Evolutionary conservation across 176 grass and related monocot genomes (phyloP).

Genomic region (Eleusine indica): DNA sequence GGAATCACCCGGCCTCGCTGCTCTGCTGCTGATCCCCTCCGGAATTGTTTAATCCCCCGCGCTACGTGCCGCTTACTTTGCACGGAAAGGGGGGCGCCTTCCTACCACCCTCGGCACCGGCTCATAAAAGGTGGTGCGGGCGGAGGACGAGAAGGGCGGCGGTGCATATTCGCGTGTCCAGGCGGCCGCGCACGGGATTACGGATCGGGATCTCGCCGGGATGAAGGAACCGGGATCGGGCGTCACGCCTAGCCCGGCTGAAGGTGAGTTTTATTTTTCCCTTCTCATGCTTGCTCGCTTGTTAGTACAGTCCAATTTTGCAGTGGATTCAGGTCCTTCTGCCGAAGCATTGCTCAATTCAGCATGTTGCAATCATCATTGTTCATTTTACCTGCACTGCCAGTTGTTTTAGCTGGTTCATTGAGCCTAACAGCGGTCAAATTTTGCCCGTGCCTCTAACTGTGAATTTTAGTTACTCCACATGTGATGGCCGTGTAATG

Average conservation of each 20-base stretch:
- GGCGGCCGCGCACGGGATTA: not conserved
- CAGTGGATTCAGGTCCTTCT: not conserved
- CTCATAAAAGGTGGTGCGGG: conserved; percentile 8
- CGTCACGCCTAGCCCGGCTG: conserved; percentile 43
- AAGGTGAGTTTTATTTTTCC: conserved; percentile 40
- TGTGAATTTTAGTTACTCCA: not conserved
- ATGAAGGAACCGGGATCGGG: conserved; percentile 64
- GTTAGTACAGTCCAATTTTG: not conserved
- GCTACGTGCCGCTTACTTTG: conserved; percentile 35
- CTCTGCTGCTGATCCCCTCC: not conserved
- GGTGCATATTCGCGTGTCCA: conserved; percentile 48
- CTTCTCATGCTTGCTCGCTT: not conserved
- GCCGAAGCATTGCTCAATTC: conserved; percentile 7
- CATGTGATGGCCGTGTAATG: not conserved
- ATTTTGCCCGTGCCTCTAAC: not conserved
- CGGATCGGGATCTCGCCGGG: conserved; percentile 50
- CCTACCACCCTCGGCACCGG: not conserved
- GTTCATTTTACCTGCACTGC: not conserved
- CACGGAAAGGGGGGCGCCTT: not conserved
- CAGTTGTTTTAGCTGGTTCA: not conserved
- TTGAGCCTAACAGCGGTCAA: not conserved
- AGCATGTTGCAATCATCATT: not conserved
- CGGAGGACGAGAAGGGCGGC: not conserved
- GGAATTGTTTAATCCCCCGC: conserved; percentile 22
- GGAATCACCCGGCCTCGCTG: not conserved